Evolutionary conservation across 2,329 filamentous ascomycete genomes (phyloP).

Genomic region (Calonectria hawksworthii): DNA sequence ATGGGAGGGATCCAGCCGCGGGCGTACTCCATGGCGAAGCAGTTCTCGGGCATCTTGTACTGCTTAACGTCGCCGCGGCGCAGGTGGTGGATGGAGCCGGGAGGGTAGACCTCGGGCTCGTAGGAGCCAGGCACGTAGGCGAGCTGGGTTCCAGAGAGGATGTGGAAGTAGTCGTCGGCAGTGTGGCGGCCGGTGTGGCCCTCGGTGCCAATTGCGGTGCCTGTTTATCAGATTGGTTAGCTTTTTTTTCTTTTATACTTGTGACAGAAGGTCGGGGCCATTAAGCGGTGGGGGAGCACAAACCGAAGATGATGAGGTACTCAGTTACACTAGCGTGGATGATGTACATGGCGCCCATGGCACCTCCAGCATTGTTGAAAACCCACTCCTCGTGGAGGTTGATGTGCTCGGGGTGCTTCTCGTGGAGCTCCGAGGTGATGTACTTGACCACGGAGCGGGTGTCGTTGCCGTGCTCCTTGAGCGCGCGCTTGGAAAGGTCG

Average conservation of each 20-base stretch:
- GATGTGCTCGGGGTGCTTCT: constrained; percentile 66
- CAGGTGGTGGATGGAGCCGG: constrained; percentile 80
- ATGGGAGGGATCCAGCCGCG: constrained; percentile 93
- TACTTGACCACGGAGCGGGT: constrained; percentile 77
- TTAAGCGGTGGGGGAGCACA: constrained; percentile 15
- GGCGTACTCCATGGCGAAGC: constrained; percentile 88
- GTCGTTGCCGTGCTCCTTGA: constrained; percentile 80
- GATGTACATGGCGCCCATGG: constrained; percentile 93
- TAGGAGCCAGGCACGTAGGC: constrained; percentile 80
- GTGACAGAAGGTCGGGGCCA: background rate
- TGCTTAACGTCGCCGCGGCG: constrained; percentile 81
- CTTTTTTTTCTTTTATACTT: constrained; percentile 1
- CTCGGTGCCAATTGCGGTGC: constrained; percentile 86
- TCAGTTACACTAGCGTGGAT: constrained; percentile 93
- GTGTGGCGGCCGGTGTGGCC: constrained; percentile 91
- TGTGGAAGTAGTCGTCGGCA: constrained; percentile 95
- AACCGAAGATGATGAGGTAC: constrained; percentile 88
- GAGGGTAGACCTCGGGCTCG: constrained; percentile 77
- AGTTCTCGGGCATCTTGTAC: constrained; percentile 83
- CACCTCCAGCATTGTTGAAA: constrained; percentile 92
- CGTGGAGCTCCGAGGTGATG: constrained; percentile 77
- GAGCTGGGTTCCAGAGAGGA: constrained; percentile 82
- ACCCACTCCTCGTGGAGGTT: constrained; percentile 86
- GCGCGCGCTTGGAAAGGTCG: constrained; percentile 74
- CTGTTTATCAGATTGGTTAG: constrained; percentile 35